Evolutionary conservation across 371 early-diverging fungal species (phyloP), one percentile per base, ranked within the genome.

Genomic region (Mucor indicus): DNA sequence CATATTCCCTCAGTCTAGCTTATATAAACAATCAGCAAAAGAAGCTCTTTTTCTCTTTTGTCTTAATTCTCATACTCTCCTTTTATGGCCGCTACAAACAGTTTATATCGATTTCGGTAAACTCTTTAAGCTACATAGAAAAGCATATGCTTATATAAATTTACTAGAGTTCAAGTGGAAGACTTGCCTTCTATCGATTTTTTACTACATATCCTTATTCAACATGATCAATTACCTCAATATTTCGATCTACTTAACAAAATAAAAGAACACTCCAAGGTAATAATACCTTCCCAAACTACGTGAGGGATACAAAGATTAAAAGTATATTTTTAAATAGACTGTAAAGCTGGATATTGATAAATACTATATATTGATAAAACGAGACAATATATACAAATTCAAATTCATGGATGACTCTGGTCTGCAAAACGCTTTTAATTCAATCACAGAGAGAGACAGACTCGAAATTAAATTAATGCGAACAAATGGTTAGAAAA

Each of bases 81-180:
- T n/a, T n/a, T n/a, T n/a, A n/a, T n/a, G n/a, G n/a, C n/a, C n/a
- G n/a, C n/a, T n/a, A n/a, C n/a, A n/a, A n/a, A n/a, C n/a, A n/a
- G n/a, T n/a, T n/a, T n/a, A n/a, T n/a, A n/a, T n/a, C n/a, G n/a
- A n/a, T n/a, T n/a, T n/a, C n/a, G n/a, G n/a, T n/a, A n/a, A n/a
- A n/a, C n/a, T n/a, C n/a, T n/a, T n/a, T n/a, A n/a, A n/a, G n/a
- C n/a, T 11, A 15, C 17, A 32, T 8, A 19, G 12, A 22, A 17
- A 15, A 19, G n/a, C 10, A 17, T 5, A 36, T 12, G 8, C 2
- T 15, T n/a, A n/a, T 32, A 33, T 16, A 32, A 46, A 5, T 17
- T n/a, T 30, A 43, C 25, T 19, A 65, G 65, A 43, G 53, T 60
- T 33, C 50, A 32, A 24, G 39, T 66, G 2, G 39, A 61, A 45